These are phyloP conservation scores for Croton laevigatus DNA, from an alignment of 441 rosid genomes.

Conservation along the genomic window DNA sequence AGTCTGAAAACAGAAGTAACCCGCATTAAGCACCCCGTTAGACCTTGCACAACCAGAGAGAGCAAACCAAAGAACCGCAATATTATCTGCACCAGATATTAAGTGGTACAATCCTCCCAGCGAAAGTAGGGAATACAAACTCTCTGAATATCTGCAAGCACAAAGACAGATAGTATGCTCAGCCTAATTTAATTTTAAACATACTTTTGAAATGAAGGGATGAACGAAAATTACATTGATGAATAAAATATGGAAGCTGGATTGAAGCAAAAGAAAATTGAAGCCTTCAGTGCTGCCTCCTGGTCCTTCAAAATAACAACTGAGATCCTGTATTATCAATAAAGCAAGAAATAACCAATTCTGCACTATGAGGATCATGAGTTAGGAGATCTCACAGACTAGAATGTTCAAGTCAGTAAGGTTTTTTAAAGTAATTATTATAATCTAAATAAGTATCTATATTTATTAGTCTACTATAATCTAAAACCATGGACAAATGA, in stretches of 20 bases:
- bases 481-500: not conserved
- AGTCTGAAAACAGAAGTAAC: constrained; percentile 78
- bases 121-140: constrained; percentile 70
- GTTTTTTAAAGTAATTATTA: not conserved
- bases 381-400: not conserved
- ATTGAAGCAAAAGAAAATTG: constrained; percentile 78
- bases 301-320: constrained; percentile 62
- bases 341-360: constrained; percentile 23
- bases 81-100: constrained; percentile 53
- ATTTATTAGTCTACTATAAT: not conserved
- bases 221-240: constrained; percentile 54
- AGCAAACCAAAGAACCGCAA: constrained; percentile 72
- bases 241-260: constrained; percentile 92
- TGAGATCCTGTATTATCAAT: constrained; percentile 59
- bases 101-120: constrained; percentile 77
- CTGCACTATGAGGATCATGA: not conserved
- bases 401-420: not conserved
- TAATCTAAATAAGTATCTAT: not conserved
- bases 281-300: constrained; percentile 62
- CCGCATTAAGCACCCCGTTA: constrained; percentile 91
- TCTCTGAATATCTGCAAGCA: constrained; percentile 81
- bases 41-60: constrained; percentile 88
- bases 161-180: constrained; percentile 12
- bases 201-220: constrained; percentile 7
- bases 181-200: constrained; percentile 11